Percentiles rank a stretch among this genome's conserved stretches.
phyloP scores from a whole-genome alignment of 2,329 filamentous ascomycete genomes.

The Aspergillus aculeatinus region DNA sequence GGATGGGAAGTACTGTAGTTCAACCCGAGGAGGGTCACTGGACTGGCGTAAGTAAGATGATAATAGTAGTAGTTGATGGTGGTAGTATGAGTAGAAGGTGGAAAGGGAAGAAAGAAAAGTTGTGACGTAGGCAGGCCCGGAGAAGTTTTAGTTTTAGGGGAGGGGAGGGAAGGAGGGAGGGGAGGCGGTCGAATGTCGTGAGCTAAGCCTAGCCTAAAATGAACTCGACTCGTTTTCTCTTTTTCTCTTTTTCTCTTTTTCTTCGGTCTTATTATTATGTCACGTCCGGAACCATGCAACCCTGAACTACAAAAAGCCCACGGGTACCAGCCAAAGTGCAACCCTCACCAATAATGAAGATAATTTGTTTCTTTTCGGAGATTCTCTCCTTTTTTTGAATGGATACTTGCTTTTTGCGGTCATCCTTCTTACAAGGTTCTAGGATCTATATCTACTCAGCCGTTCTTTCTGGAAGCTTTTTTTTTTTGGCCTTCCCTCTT shows the following conservation, averaged over 20 bases:
- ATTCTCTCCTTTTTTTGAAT: neutral
- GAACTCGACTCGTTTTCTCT: constrained; percentile 8
- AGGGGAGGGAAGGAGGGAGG: constrained; percentile 24
- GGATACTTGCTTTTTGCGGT: neutral
- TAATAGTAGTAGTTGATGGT: neutral
- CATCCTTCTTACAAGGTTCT: neutral
- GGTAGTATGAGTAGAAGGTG: neutral
- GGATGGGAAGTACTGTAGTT: neutral
- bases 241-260: too few species aligned
- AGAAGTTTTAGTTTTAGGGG: constrained; percentile 29
- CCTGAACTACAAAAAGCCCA: constrained; percentile 25
- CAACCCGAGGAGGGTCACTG: constrained; percentile 7
- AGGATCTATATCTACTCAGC: neutral
- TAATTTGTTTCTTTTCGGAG: constrained; percentile 2
- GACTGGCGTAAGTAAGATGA: constrained; percentile 3
- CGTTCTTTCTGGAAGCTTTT: neutral
- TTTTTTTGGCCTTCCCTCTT: constrained; percentile 3
- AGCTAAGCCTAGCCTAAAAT: constrained; percentile 17
- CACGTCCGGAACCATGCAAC: constrained; percentile 21
- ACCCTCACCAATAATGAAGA: neutral
- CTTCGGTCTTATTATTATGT: constrained; percentile 12
- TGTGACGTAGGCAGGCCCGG: constrained; percentile 41
- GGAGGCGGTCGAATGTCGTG: constrained; percentile 27
- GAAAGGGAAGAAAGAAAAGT: constrained; percentile 22
- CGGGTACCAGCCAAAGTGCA: constrained; percentile 18